Evolutionary conservation across 1,284 basidiomycete genomes (phyloP).

Genomic region (Ganoderma lucidum): DNA sequence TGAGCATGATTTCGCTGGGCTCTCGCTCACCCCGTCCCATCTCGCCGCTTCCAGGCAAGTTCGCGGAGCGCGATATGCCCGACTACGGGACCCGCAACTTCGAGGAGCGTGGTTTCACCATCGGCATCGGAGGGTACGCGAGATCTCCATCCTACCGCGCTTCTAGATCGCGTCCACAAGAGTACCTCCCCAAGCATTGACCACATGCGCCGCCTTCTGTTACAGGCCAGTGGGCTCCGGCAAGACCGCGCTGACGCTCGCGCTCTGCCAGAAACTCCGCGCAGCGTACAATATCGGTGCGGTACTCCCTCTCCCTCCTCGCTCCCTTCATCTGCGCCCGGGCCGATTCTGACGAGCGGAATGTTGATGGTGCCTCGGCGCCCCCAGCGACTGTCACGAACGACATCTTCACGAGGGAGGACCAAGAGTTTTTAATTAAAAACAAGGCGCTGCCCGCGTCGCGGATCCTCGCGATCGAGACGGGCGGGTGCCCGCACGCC

Average conservation of each 20-base stretch:
- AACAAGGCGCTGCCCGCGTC: conserved; percentile 88
- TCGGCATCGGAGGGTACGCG: conserved; percentile 92
- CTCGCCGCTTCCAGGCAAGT: conserved; percentile 73
- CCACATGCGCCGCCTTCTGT: conserved; percentile 5
- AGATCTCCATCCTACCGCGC: background rate
- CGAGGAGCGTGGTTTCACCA: conserved; percentile 93
- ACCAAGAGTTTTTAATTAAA: conserved; percentile 96
- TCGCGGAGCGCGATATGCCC: conserved; percentile 91
- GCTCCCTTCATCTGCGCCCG: background rate
- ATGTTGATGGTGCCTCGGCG: background rate
- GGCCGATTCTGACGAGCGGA: background rate
- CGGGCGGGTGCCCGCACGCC: conserved; percentile 94
- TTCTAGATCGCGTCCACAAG: background rate
- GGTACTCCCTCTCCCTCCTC: conserved; percentile 24
- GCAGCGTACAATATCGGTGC: conserved; percentile 90
- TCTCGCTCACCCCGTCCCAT: background rate
- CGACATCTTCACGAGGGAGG: conserved; percentile 97
- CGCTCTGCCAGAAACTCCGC: conserved; percentile 88
- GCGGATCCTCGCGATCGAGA: conserved; percentile 96
- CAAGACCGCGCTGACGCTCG: conserved; percentile 94
- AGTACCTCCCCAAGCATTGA: background rate
- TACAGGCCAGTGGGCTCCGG: conserved; percentile 94
- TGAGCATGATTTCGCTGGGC: conserved; percentile 40
- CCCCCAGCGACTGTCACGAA: conserved; percentile 89
- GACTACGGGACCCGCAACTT: conserved; percentile 89